These are phyloP conservation scores for Pyrus hybrid DNA, from an alignment of 331 rosid species.

Conservation along the genomic window DNA sequence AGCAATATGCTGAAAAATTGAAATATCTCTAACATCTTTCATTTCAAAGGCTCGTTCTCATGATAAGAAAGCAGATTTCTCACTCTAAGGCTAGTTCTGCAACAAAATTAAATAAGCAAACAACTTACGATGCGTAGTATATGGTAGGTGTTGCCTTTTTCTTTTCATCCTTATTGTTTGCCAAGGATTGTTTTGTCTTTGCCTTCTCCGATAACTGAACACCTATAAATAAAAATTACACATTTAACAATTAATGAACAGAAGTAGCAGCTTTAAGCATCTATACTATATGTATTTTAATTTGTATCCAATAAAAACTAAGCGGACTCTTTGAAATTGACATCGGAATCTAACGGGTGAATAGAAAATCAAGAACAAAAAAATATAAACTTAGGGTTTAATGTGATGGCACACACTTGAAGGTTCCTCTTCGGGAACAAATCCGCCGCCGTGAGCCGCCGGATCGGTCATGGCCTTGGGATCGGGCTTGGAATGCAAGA, in stretches of 20 bases:
- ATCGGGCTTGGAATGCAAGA: slow-evolving; percentile 35
- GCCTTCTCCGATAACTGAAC: slow-evolving; percentile 27
- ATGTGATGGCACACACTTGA: slow-evolving; percentile 19
- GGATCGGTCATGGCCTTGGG: slow-evolving; percentile 60
- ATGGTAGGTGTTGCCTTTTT: slow-evolving; percentile 60
- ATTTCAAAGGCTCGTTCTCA: neutral
- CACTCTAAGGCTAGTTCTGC: neutral
- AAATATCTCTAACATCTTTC: neutral
- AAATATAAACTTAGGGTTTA: neutral
- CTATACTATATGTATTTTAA: neutral
- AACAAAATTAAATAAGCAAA: neutral
- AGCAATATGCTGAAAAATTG: neutral
- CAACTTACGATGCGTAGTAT: slow-evolving; percentile 77
- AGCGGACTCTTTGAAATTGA: neutral
- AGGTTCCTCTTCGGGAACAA: slow-evolving; percentile 50
- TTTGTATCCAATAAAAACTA: neutral
- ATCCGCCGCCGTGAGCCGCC: slow-evolving; percentile 70
- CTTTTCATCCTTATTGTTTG: slow-evolving; percentile 45
- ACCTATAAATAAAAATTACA: slow-evolving; percentile 2
- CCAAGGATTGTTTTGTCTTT: slow-evolving; percentile 27
- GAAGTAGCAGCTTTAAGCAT: neutral
- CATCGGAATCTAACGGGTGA: neutral
- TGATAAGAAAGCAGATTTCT: neutral
- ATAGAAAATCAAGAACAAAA: neutral
- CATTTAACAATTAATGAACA: neutral